These are phyloP conservation scores for Talaromyces proteolyticus DNA, from an alignment of 495 filamentous ascomycete species.

Conservation along the genomic window DNA sequence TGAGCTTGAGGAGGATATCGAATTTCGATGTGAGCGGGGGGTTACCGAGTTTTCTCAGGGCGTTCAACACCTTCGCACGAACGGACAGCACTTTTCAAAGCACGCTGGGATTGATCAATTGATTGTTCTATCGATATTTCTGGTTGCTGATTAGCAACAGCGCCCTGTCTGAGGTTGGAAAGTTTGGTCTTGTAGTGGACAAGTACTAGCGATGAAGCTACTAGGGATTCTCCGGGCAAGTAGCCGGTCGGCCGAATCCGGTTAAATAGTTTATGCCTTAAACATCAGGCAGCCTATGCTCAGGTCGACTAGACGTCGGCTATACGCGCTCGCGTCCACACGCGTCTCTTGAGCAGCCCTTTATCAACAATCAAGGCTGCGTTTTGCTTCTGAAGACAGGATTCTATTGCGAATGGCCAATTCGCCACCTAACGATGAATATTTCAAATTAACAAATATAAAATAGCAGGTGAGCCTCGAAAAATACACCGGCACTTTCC, in stretches of 20 bases:
- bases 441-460: too few relatives aligned
- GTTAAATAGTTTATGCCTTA: constrained; percentile 23
- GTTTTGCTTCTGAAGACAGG: neutral
- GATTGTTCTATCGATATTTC: neutral
- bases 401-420: neutral
- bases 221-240: constrained; percentile 10
- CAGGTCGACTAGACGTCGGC: too few relatives aligned
- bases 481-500: too few relatives aligned
- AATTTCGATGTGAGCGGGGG: neutral
- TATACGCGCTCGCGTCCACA: constrained; percentile 32
- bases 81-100: neutral
- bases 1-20: neutral
- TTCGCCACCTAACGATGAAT: constrained; percentile 4
- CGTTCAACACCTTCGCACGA: neutral
- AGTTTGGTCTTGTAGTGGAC: constrained; percentile 34
- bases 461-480: too few relatives aligned
- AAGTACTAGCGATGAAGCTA: constrained; percentile 39
- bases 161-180: constrained; percentile 10
- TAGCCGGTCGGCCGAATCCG: constrained; percentile 25
- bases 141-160: neutral
- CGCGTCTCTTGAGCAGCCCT: constrained; percentile 7
- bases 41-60: neutral
- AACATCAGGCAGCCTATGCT: constrained; percentile 13
- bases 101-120: neutral
- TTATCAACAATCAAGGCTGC: constrained; percentile 4